phyloP scores from a whole-genome alignment of 441 rosid genomes.

The Bruguiera hainesii region DNA sequence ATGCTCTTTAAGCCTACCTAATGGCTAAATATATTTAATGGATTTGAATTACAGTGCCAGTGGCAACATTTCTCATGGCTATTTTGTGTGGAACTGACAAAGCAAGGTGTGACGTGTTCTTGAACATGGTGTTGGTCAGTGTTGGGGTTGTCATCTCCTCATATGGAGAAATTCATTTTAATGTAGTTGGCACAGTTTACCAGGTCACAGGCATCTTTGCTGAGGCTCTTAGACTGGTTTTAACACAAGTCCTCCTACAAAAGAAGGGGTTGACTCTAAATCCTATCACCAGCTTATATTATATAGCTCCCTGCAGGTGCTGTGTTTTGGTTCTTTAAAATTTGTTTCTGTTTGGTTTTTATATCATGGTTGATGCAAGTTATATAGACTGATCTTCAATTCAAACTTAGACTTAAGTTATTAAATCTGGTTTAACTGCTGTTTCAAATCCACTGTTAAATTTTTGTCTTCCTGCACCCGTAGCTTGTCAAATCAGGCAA shows the following conservation, averaged over 20 bases:
- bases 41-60: constrained; percentile 79
- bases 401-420: too few species aligned
- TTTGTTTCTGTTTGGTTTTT: not conserved
- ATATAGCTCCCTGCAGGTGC: constrained; percentile 99
- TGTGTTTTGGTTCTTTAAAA: constrained; percentile 4
- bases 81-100: constrained; percentile 96
- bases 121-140: constrained; percentile 99
- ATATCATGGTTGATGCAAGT: not conserved
- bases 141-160: constrained; percentile 98
- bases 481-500: not conserved
- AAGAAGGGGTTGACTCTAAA: constrained; percentile 97
- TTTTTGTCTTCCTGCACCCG: not conserved
- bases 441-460: not conserved
- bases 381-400: too few species aligned
- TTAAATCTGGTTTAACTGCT: not conserved
- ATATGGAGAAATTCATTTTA: constrained; percentile 98
- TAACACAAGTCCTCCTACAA: constrained; percentile 98
- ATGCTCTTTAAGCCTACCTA: constrained; percentile 18
- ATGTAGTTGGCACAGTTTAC: constrained; percentile 90
- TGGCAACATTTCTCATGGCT: constrained; percentile 93
- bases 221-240: constrained; percentile 98
- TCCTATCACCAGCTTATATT: constrained; percentile 97
- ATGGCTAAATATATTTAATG: constrained; percentile 23
- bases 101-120: constrained; percentile 93
- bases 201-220: constrained; percentile 99